Percentiles rank a stretch among this genome's conserved stretches.
These are phyloP conservation scores for Gynostemma pentaphyllum DNA, from an alignment of 306 rosid genomes.

Conservation along the genomic window DNA sequence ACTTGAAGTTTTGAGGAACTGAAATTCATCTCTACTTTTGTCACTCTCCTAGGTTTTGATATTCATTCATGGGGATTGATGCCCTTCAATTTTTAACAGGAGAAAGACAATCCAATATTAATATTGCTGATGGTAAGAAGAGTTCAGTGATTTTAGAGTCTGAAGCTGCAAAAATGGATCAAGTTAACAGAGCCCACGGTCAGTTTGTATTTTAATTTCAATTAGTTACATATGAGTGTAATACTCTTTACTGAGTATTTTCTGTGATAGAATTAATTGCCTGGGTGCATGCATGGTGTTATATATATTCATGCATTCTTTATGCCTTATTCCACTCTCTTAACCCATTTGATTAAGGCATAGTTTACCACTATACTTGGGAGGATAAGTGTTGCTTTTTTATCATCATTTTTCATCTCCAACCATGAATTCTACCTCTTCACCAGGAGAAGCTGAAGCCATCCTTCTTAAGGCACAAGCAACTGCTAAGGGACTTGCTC, in stretches of 20 bases:
- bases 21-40: not conserved
- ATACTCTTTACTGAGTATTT: not conserved
- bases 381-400: not conserved
- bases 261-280: not conserved
- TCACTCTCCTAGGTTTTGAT: not conserved
- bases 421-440: conserved; percentile 9
- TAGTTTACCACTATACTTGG: not conserved
- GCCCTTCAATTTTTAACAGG: conserved; percentile 40
- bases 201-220: conserved; percentile 8
- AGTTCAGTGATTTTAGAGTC: conserved; percentile 77
- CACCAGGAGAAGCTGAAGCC: conserved; percentile 92
- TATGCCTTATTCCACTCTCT: not conserved
- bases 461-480: conserved; percentile 88
- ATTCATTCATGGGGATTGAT: conserved; percentile 15
- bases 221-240: not conserved
- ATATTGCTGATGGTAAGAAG: conserved; percentile 88
- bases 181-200: conserved; percentile 76
- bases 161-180: conserved; percentile 86
- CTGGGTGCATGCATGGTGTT: too few species aligned
- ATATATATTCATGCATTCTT: not conserved
- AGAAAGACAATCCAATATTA: conserved; percentile 80
- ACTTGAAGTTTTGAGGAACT: not conserved
- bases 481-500: conserved; percentile 68
- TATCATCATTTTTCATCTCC: conserved; percentile 9
- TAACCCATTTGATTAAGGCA: not conserved